Percentiles rank a stretch among this genome's conserved stretches.
Conservation (phyloP, 495 filamentous ascomycete genomes). For the Glonium stellatum region DNA sequence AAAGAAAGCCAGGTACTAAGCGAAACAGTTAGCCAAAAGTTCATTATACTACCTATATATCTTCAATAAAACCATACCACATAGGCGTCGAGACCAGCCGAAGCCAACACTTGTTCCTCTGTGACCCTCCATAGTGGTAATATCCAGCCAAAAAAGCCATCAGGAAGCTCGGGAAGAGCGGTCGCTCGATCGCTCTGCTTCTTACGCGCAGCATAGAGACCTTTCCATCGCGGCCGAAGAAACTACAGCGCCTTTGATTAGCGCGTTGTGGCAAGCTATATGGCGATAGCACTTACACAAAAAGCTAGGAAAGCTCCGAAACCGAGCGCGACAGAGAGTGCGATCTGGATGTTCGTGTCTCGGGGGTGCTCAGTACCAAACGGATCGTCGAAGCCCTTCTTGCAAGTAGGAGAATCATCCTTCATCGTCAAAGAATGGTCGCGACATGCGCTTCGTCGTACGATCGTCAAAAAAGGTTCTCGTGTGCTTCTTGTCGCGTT, state of each 20-base stretch:
- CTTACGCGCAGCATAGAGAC: constrained; percentile 84
- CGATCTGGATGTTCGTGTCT: constrained; percentile 53
- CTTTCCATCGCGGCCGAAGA: constrained; percentile 85
- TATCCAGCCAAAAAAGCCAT: constrained; percentile 91
- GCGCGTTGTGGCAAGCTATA: neutral
- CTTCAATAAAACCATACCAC: constrained; percentile 50
- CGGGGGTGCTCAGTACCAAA: constrained; percentile 38
- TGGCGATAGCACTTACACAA: constrained; percentile 45
- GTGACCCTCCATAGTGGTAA: constrained; percentile 79
- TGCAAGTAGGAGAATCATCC: constrained; percentile 4
- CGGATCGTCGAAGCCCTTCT: constrained; percentile 16
- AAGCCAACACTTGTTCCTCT: constrained; percentile 80
- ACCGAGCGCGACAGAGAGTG: constrained; percentile 52
- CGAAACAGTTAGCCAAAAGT: neutral
- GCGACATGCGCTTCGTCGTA: neutral
- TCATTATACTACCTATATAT: neutral
- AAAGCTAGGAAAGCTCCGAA: constrained; percentile 55
- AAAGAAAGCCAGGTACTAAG: constrained; percentile 85
- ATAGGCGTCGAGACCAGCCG: constrained; percentile 90
- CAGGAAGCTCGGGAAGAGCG: constrained; percentile 74
- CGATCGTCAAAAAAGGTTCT: neutral
- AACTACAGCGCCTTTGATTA: constrained; percentile 40
- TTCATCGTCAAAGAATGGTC: neutral
- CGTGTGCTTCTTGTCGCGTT: neutral
- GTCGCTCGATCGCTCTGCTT: constrained; percentile 60